Evolutionary conservation across 345 rosid genomes (phyloP).

Genomic region (Rhodamnia argentea): DNA sequence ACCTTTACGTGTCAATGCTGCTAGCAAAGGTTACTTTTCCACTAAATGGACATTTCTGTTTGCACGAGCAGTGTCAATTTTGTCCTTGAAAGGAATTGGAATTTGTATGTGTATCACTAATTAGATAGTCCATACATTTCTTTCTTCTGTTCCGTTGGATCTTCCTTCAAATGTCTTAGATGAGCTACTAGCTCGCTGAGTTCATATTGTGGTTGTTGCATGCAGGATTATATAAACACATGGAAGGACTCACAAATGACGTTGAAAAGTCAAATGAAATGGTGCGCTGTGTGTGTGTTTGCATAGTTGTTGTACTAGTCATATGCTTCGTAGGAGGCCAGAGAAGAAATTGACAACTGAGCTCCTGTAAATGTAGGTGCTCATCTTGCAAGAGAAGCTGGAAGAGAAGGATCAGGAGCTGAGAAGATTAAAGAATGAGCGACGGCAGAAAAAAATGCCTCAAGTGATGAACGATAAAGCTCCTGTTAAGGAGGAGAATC

Average conservation of each 20-base stretch:
- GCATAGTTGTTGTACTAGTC: too few relatives aligned
- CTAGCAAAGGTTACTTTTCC: not conserved
- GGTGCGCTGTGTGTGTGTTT: slow-evolving; percentile 12
- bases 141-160: not conserved
- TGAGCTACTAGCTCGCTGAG: not conserved
- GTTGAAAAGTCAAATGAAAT: slow-evolving; percentile 83
- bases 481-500: not conserved
- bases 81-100: not conserved
- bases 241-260: slow-evolving; percentile 69
- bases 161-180: not conserved
- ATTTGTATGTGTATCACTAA: not conserved
- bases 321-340: not conserved
- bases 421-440: slow-evolving; percentile 17
- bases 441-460: not conserved
- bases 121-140: not conserved
- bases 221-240: slow-evolving; percentile 57
- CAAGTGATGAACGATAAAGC: not conserved
- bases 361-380: slow-evolving; percentile 32
- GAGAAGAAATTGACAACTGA: not conserved
- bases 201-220: not conserved
- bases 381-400: slow-evolving; percentile 56
- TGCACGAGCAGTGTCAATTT: not conserved
- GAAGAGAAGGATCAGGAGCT: slow-evolving; percentile 57
- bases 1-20: not conserved
- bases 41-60: not conserved